Evolutionary conservation across 306 rosid species (phyloP).

Genomic region (Glycine soja): DNA sequence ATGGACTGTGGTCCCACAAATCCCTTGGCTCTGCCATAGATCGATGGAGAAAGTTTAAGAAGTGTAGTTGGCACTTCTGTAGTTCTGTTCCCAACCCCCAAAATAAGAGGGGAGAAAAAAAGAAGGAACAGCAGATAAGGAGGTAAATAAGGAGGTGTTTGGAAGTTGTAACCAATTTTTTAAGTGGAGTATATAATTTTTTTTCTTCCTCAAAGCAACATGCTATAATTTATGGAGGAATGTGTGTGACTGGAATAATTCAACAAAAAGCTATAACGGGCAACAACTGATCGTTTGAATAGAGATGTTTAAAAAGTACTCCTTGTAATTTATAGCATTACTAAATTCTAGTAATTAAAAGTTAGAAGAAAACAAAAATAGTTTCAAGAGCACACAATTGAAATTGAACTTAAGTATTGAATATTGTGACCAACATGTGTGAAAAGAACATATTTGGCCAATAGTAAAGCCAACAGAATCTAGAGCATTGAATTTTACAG

Average conservation of each 20-base stretch:
- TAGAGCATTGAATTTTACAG: conserved; percentile 30
- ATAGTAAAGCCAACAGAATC: conserved; percentile 19
- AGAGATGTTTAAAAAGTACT: too few relatives aligned
- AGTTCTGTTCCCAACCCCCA: neutral
- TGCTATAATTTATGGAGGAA: neutral
- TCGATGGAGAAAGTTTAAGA: neutral
- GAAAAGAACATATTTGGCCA: conserved; percentile 31
- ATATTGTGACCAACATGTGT: conserved; percentile 23
- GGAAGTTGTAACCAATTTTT: neutral
- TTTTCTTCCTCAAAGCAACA: too few relatives aligned
- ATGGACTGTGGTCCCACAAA: conserved; percentile 19
- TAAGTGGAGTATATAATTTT: neutral
- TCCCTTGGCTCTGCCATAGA: neutral
- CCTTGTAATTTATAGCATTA: too few relatives aligned
- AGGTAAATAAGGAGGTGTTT: conserved; percentile 15
- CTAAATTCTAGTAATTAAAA: neutral
- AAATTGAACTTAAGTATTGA: conserved; percentile 4
- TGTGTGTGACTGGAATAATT: neutral
- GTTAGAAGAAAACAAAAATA: neutral
- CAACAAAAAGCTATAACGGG: neutral
- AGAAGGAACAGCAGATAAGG: neutral
- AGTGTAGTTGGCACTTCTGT: conserved; percentile 3
- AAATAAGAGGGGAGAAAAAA: neutral
- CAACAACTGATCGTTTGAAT: neutral
- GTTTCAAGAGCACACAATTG: neutral